Evolutionary conservation across 2,329 filamentous ascomycete genomes (phyloP).

Genomic region (Clonostachys rhizophaga): DNA sequence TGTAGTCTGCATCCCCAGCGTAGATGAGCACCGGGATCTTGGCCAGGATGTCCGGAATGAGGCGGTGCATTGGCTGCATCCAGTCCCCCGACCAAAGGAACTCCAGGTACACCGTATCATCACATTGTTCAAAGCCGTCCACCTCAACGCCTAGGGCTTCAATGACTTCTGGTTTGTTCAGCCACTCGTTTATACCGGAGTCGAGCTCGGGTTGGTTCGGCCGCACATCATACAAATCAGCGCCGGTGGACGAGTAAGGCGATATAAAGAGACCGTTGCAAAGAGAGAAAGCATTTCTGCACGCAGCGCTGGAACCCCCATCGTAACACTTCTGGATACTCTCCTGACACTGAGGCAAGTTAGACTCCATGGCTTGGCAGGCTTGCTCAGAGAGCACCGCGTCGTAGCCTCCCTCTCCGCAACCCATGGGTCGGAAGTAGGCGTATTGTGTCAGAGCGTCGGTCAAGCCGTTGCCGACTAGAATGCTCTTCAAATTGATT

Average conservation of each 20-base stretch:
- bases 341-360: constrained; percentile 81
- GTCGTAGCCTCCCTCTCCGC: constrained; percentile 89
- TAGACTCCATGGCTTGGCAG: constrained; percentile 88
- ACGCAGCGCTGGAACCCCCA: constrained; percentile 78
- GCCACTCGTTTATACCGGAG: constrained; percentile 71
- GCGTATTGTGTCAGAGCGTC: constrained; percentile 91
- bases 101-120: constrained; percentile 98
- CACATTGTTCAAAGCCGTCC: constrained; percentile 86
- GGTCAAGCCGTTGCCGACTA: constrained; percentile 95
- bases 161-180: constrained; percentile 81
- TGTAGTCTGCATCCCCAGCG: constrained; percentile 83
- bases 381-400: constrained; percentile 73
- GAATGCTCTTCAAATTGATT: constrained; percentile 93
- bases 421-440: constrained; percentile 96
- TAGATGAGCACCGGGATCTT: constrained; percentile 95
- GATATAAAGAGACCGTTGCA: constrained; percentile 96
- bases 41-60: constrained; percentile 81
- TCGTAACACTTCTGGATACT: constrained; percentile 91
- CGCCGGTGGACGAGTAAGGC: constrained; percentile 89
- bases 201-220: constrained; percentile 70
- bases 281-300: constrained; percentile 93
- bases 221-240: constrained; percentile 94
- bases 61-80: constrained; percentile 96
- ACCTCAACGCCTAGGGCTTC: constrained; percentile 89
- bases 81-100: constrained; percentile 97